Evolutionary conservation across 2,329 filamentous ascomycete species (phyloP).

Genomic region (Lecanicillium sp.): DNA sequence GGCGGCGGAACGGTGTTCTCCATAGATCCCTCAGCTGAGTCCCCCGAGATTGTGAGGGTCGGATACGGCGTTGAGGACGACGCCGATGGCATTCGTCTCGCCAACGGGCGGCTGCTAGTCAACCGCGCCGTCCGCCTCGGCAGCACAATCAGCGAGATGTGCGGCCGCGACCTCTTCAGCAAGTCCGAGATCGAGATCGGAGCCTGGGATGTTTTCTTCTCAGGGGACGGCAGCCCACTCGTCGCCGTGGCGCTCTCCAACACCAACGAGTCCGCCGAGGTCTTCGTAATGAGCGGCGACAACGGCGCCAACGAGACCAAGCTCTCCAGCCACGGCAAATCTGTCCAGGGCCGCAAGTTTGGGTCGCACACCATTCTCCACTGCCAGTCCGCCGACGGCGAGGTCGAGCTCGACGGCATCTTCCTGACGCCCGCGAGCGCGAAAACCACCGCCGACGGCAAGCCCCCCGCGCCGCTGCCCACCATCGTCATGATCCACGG

Average conservation of each 20-base stretch:
- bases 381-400: conserved; percentile 23
- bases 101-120: conserved; percentile 13
- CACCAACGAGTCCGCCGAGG: conserved; percentile 24
- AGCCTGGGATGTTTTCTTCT: conserved; percentile 16
- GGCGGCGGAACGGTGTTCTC: conserved; percentile 16
- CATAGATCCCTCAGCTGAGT: conserved; percentile 1
- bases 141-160: conserved; percentile 14
- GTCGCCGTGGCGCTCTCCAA: conserved; percentile 20
- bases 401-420: conserved; percentile 23
- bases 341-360: conserved; percentile 17
- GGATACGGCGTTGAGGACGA: conserved; percentile 17
- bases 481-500: conserved; percentile 32
- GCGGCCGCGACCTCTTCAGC: conserved; percentile 13
- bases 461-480: conserved; percentile 19
- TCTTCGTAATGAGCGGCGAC: conserved; percentile 22
- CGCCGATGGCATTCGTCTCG: conserved; percentile 10
- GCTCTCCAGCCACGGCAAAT: conserved; percentile 21
- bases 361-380: conserved; percentile 20
- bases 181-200: conserved; percentile 10
- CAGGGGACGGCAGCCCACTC: neutral
- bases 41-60: conserved; percentile 3
- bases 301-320: conserved; percentile 10
- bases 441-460: conserved; percentile 10
- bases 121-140: conserved; percentile 5
- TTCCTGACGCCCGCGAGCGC: conserved; percentile 21